These are phyloP conservation scores for Golubevia pallescens DNA, from an alignment of 1,284 basidiomycete species.

Conservation along the genomic window DNA sequence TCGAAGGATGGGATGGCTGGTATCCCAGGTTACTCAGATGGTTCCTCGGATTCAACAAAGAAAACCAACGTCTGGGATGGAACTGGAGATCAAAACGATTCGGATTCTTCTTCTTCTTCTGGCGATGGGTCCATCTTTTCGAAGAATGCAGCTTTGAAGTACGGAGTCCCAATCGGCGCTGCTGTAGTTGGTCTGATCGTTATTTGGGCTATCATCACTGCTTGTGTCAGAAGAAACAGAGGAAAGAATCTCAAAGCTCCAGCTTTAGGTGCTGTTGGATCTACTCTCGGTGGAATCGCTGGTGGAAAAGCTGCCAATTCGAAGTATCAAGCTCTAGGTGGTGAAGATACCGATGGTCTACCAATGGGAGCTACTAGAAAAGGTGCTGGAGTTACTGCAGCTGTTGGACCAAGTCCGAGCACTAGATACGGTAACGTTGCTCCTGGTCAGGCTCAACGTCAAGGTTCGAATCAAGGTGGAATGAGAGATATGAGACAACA, in stretches of 20 bases:
- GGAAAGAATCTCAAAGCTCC: not conserved
- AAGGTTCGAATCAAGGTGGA: not conserved
- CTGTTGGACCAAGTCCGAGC: not conserved
- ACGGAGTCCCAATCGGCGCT: slow-evolving; percentile 25
- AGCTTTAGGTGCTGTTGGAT: not conserved
- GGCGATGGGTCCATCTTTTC: slow-evolving; percentile 7
- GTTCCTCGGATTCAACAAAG: slow-evolving; percentile 3
- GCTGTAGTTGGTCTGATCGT: slow-evolving; percentile 18
- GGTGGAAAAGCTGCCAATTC: not conserved
- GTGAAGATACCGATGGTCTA: not conserved
- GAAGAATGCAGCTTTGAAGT: slow-evolving; percentile 17
- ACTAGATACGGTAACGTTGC: not conserved
- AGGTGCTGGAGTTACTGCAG: not conserved
- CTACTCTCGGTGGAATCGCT: not conserved
- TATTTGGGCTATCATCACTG: slow-evolving; percentile 14
- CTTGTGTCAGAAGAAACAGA: not conserved
- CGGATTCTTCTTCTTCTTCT: not conserved
- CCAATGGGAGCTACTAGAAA: not conserved
- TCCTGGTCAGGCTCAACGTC: not conserved
- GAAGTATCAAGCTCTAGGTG: not conserved
- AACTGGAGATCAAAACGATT: slow-evolving; percentile 6
- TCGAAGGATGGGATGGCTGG: slow-evolving; percentile 14
- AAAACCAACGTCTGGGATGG: slow-evolving; percentile 16
- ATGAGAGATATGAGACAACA: not conserved
- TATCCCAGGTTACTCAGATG: slow-evolving; percentile 16